Evolutionary conservation across 768 basidiomycete species (phyloP).

Genomic region (Infundibulicybe gibba): DNA sequence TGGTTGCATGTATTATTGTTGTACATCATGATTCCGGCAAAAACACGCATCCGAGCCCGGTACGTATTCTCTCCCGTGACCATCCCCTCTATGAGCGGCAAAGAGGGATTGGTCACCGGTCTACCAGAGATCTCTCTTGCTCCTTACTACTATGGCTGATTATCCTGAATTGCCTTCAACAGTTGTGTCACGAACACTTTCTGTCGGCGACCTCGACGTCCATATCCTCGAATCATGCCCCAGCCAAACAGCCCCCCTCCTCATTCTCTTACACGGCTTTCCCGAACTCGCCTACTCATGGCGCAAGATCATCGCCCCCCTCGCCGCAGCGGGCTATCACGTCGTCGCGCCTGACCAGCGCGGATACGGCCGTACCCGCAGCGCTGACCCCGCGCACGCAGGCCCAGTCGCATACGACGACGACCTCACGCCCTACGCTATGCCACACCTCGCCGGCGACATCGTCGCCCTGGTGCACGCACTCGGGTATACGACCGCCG

Average conservation of each 20-base stretch:
- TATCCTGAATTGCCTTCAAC: constrained; percentile 18
- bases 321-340: constrained; percentile 48
- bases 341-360: constrained; percentile 64
- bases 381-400: constrained; percentile 3
- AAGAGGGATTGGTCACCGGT: too few relatives aligned
- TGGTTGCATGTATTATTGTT: too few relatives aligned
- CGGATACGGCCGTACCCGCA: constrained; percentile 44
- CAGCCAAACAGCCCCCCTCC: constrained; percentile 31
- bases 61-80: too few relatives aligned
- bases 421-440: constrained; percentile 44
- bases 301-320: constrained; percentile 52
- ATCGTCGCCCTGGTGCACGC: constrained; percentile 46
- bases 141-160: neutral
- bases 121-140: constrained; percentile 7
- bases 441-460: constrained; percentile 50
- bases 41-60: too few relatives aligned
- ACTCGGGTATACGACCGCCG: constrained; percentile 43
- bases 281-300: constrained; percentile 66
- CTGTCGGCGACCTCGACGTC: constrained; percentile 44
- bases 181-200: constrained; percentile 35
- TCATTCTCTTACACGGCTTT: constrained; percentile 63
- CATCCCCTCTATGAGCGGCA: too few relatives aligned
- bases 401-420: constrained; percentile 37
- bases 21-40: too few relatives aligned
- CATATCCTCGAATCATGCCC: constrained; percentile 49